Evolutionary conservation across 2,329 filamentous ascomycete species (phyloP), one percentile per base, ranked within the genome.

Genomic region (Raffaelea deltoideospora): DNA sequence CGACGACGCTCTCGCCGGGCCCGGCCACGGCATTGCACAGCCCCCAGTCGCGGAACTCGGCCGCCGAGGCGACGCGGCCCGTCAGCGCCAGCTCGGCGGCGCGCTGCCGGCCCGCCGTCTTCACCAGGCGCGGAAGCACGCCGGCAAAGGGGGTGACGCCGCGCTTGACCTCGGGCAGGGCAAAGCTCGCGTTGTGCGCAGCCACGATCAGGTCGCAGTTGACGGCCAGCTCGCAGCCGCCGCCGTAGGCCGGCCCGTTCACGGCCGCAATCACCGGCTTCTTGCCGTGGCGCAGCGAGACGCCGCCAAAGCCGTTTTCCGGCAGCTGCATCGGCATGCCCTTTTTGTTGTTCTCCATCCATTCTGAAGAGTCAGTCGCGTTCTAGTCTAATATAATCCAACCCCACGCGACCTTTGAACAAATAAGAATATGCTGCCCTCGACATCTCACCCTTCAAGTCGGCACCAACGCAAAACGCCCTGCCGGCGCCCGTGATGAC

Each of bases 41-140:
- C 0, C 79, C 79, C 77, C 79, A 85, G 4, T 59, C 55, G 37
- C 59, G 53, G 41, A 80, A 69, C 52, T 79, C 68, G 31, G 57
- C 50, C 0, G 79, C 77, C 6, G 57, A 54, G 41, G 84, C 64
- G 23, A 55, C 62, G 28, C 72, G 59, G 0, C 79, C 80, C 1
- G 72, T 67, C 10, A 87, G 60, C n/a, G 74, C 77, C 56, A 86
- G 73, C 58, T 86, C 79, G 46, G 72, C 72, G 1, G 81, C 79
- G 21, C 79, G 61, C 51, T 79, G 79, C 32, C 69, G 58, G 1
- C 81, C 81, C n/a, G 83, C 60, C 13, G 70, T 73, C 36, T 75
- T 62, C 11, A 71, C 64, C 28, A 87, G 60, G 14, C 81, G 65
- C 21, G 80, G 76, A 35, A 86, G 57, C 13, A 72, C 78, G 7